These are phyloP conservation scores for Heterobasidion irregulare DNA, from an alignment of 1,284 basidiomycete genomes.

Conservation along the genomic window DNA sequence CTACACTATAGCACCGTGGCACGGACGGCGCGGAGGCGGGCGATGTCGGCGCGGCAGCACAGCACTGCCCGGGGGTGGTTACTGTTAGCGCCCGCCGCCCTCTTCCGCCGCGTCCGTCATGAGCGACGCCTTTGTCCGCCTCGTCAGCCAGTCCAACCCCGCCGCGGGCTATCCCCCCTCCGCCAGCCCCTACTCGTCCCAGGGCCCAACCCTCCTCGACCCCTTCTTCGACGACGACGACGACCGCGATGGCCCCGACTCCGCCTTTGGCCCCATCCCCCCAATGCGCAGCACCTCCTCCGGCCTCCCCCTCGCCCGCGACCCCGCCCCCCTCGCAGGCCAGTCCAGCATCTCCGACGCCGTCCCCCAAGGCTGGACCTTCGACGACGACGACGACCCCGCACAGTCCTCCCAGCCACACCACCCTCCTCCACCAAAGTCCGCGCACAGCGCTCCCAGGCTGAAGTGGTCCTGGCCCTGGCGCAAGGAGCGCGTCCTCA, in stretches of 20 bases:
- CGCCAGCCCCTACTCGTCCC: conserved; percentile 15
- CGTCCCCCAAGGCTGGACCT: conserved; percentile 61
- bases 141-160: conserved; percentile 68
- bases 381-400: conserved; percentile 53
- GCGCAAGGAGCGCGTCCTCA: conserved; percentile 51
- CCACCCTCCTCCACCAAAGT: conserved; percentile 6
- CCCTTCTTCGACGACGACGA: conserved; percentile 82
- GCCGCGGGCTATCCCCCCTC: conserved; percentile 50
- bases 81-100: no score
- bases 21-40: neutral
- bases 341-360: conserved; percentile 34
- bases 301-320: conserved; percentile 48
- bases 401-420: conserved; percentile 23
- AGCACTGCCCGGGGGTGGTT: no score
- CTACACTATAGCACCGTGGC: neutral
- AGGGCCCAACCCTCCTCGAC: no score
- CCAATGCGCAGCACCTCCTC: conserved; percentile 68
- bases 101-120: conserved; percentile 22
- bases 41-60: no score
- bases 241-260: conserved; percentile 50
- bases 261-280: conserved; percentile 47
- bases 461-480: conserved; percentile 71
- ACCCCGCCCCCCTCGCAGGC: conserved; percentile 57
- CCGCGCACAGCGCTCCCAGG: conserved; percentile 13
- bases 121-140: conserved; percentile 67